These are phyloP conservation scores for Boletus reticuloceps DNA, from an alignment of 768 basidiomycete genomes.

Conservation along the genomic window DNA sequence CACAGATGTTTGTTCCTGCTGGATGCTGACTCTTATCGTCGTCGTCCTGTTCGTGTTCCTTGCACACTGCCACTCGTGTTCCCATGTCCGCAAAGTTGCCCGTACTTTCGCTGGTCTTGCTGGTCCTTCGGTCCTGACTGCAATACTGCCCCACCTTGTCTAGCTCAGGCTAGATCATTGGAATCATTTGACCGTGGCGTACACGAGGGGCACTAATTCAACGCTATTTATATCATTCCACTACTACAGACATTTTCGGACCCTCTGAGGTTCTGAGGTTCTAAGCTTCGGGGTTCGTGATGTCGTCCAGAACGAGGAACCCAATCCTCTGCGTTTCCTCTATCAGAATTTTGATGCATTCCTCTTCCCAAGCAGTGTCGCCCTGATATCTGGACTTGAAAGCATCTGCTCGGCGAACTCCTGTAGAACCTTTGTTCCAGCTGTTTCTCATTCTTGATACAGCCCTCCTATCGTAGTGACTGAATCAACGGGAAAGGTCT, in stretches of 20 bases:
- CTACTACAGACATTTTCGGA: too few relatives aligned
- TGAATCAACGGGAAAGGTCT: constrained; percentile 23
- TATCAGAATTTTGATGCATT: constrained; percentile 8
- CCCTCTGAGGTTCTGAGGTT: too few relatives aligned
- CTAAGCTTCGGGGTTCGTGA: too few relatives aligned
- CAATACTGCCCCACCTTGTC: background rate
- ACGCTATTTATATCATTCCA: too few relatives aligned
- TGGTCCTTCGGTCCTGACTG: background rate
- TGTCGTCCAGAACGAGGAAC: constrained; percentile 6
- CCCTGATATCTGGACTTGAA: constrained; percentile 1
- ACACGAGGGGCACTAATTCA: too few relatives aligned
- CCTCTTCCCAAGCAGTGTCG: constrained; percentile 14
- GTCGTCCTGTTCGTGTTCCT: background rate
- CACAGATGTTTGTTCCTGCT: background rate
- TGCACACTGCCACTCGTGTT: background rate
- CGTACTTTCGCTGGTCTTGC: background rate
- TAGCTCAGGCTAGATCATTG: background rate
- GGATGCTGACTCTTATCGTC: background rate
- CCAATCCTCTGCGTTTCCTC: constrained; percentile 19
- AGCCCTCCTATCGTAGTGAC: constrained; percentile 23
- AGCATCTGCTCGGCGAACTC: constrained; percentile 5
- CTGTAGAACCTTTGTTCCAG: constrained; percentile 13
- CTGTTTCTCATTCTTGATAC: constrained; percentile 13
- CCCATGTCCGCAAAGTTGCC: background rate
- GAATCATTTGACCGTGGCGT: too few relatives aligned